Percentiles rank a stretch among this genome's conserved stretches.
phyloP scores from a whole-genome alignment of 805 yeast species.

The Pichia cephalocereana region DNA sequence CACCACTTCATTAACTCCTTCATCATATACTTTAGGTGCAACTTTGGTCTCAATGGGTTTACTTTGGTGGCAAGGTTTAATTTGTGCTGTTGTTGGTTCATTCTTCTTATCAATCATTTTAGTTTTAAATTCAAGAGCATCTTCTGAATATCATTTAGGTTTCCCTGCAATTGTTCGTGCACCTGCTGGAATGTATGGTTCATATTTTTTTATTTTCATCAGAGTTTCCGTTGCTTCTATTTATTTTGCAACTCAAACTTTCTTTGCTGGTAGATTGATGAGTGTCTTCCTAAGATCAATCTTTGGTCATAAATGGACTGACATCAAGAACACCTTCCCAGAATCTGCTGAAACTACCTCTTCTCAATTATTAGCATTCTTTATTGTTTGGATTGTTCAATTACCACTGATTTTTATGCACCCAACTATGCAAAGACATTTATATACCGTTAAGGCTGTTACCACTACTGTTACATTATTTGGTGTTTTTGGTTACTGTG shows the following conservation, averaged over 20 bases:
- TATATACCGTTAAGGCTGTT: constrained; percentile 15
- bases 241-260: constrained; percentile 38
- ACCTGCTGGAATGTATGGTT: constrained; percentile 38
- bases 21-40: constrained; percentile 17
- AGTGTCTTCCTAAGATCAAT: constrained; percentile 25
- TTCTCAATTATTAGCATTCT: constrained; percentile 33
- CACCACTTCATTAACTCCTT: constrained; percentile 14
- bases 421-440: constrained; percentile 31
- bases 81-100: constrained; percentile 14
- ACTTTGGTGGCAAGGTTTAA: constrained; percentile 14
- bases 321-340: constrained; percentile 31
- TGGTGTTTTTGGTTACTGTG: constrained; percentile 20
- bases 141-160: constrained; percentile 41
- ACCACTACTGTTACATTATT: constrained; percentile 12
- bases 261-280: constrained; percentile 36
- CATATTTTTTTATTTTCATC: constrained; percentile 32
- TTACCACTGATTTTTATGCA: constrained; percentile 31
- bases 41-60: constrained; percentile 16
- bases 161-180: constrained; percentile 35
- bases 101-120: constrained; percentile 29
- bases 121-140: constrained; percentile 37
- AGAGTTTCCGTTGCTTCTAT: constrained; percentile 36
- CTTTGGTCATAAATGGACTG: constrained; percentile 22
- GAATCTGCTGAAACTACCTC: constrained; percentile 29
- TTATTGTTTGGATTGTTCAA: constrained; percentile 35